A percentile compares a stretch with the other conserved stretches of the same genome.
Conservation (phyloP, 306 rosid species). For the Cucumis hystrix region DNA sequence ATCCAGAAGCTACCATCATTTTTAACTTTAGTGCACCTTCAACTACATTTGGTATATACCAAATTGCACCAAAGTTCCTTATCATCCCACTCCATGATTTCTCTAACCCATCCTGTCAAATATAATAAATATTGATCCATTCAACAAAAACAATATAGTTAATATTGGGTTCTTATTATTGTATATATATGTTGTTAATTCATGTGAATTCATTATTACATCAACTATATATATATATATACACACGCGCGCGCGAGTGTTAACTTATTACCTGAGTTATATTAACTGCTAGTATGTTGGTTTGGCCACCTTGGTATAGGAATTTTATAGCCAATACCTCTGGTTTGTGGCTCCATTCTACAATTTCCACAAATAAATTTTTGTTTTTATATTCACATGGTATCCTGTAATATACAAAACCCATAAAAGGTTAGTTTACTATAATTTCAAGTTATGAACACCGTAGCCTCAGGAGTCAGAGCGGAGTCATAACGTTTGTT, state of each 20-base stretch:
- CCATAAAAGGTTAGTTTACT: not conserved
- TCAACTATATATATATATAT: too few relatives aligned
- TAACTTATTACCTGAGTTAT: not conserved
- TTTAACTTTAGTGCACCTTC: not conserved
- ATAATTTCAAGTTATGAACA: too few relatives aligned
- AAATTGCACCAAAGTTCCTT: not conserved
- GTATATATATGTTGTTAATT: too few relatives aligned
- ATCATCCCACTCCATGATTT: too few relatives aligned
- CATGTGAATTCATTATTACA: too few relatives aligned
- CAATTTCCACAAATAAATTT: not conserved
- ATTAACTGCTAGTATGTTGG: not conserved
- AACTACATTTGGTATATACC: not conserved
- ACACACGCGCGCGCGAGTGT: too few relatives aligned
- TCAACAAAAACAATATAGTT: too few relatives aligned
- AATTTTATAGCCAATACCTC: not conserved
- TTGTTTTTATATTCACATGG: not conserved
- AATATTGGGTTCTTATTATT: too few relatives aligned
- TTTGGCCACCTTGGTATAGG: not conserved
- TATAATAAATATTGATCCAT: too few relatives aligned
- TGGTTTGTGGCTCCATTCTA: not conserved
- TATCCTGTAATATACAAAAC: not conserved
- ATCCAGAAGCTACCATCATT: not conserved
- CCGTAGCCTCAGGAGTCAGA: too few relatives aligned
- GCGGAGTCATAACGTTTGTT: too few relatives aligned
- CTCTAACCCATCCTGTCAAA: too few relatives aligned